These are phyloP conservation scores for Pseudocercospora pini-densiflorae DNA, from an alignment of 2,329 filamentous ascomycete genomes.

Conservation along the genomic window DNA sequence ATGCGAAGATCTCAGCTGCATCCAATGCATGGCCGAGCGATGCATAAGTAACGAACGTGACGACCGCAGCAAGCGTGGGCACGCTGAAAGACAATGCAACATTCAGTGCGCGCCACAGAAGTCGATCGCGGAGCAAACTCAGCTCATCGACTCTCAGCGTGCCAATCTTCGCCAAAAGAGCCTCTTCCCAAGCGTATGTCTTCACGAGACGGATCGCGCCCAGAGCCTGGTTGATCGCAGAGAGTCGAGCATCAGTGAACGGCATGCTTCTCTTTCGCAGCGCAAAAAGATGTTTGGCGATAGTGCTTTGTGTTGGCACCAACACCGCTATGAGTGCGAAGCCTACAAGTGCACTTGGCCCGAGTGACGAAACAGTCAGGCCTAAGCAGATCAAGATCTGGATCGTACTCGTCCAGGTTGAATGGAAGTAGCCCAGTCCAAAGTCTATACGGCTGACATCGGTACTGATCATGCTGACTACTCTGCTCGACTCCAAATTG, in stretches of 20 bases:
- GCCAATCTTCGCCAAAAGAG: too few species aligned
- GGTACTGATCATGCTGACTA: slow-evolving; percentile 12
- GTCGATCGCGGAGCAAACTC: too few species aligned
- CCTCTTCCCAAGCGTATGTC: too few species aligned
- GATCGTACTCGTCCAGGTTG: slow-evolving; percentile 5
- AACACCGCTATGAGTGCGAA: slow-evolving; percentile 12
- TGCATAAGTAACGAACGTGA: slow-evolving; percentile 12
- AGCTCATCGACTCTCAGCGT: too few species aligned
- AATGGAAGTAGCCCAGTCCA: slow-evolving; percentile 5
- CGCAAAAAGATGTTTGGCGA: slow-evolving; percentile 10
- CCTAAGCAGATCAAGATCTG: slow-evolving; percentile 16
- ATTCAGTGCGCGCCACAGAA: too few species aligned
- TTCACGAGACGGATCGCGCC: too few species aligned
- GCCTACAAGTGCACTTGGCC: slow-evolving; percentile 1
- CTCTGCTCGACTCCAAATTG: not conserved
- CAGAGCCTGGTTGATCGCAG: too few species aligned
- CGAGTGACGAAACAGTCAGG: slow-evolving; percentile 6
- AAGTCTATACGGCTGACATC: slow-evolving; percentile 18
- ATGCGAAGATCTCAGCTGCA: slow-evolving; percentile 13
- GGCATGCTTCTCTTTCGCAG: not conserved
- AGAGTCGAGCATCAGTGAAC: too few species aligned
- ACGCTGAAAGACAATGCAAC: too few species aligned
- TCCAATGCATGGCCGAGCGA: slow-evolving; percentile 9
- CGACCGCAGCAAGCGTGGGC: not conserved
- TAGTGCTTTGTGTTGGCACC: slow-evolving; percentile 8